Percentiles rank a stretch among this genome's conserved stretches.
These are phyloP conservation scores for Rhododendron griersonianum DNA, from an alignment of 148 eudicot genomes.

Conservation along the genomic window DNA sequence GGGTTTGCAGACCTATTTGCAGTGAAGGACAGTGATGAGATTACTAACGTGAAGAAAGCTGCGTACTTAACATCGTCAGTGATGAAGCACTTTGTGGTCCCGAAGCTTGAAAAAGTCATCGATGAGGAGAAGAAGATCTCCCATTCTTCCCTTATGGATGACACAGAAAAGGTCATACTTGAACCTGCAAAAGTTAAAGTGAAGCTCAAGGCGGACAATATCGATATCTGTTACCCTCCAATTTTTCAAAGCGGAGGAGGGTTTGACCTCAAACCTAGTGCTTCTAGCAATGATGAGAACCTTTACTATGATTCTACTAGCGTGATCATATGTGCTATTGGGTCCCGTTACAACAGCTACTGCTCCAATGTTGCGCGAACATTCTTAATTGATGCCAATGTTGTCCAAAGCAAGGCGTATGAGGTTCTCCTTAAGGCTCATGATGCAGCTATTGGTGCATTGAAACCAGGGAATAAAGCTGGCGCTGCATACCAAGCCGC, in stretches of 20 bases:
- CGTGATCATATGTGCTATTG: constrained; percentile 56
- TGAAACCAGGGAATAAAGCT: constrained; percentile 47
- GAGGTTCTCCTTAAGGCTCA: constrained; percentile 57
- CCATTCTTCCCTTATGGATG: constrained; percentile 55
- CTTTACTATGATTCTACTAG: constrained; percentile 56
- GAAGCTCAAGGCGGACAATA: constrained; percentile 55
- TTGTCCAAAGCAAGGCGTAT: constrained; percentile 50
- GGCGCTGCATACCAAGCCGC: constrained; percentile 48
- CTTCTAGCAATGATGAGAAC: constrained; percentile 48
- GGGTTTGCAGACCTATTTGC: constrained; percentile 55
- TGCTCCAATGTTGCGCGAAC: constrained; percentile 55
- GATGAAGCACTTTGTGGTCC: constrained; percentile 58
- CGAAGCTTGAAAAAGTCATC: constrained; percentile 52
- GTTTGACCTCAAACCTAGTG: constrained; percentile 59
- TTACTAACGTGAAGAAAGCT: constrained; percentile 48
- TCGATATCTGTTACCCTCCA: constrained; percentile 66
- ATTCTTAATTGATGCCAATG: constrained; percentile 50
- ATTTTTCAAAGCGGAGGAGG: constrained; percentile 62
- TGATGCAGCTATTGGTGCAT: constrained; percentile 50
- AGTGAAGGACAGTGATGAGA: constrained; percentile 39
- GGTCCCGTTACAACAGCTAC: constrained; percentile 53
- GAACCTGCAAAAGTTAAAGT: constrained; percentile 44
- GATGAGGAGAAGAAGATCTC: constrained; percentile 59
- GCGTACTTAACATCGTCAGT: constrained; percentile 45
- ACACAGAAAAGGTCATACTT: constrained; percentile 44